A percentile compares a stretch with the other conserved stretches of the same genome.
phyloP scores from a whole-genome alignment of 2,329 filamentous ascomycete species.

The Gremmenia infestans region DNA sequence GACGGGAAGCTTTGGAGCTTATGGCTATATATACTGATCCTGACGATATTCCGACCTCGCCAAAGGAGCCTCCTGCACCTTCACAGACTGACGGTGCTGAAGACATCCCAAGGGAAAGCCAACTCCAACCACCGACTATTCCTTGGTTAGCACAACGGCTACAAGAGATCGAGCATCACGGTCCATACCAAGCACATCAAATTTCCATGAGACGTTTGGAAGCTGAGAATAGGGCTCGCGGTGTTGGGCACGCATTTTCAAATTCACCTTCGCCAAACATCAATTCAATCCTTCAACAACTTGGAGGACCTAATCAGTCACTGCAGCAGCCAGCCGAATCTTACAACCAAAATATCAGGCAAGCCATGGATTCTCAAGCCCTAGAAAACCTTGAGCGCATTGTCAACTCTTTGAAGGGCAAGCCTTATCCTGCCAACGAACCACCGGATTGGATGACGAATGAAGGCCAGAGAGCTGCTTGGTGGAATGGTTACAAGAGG shows the following conservation, averaged over 20 bases:
- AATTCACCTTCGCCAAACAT: slow-evolving; percentile 9
- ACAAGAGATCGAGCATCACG: slow-evolving; percentile 27
- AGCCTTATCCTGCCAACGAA: slow-evolving; percentile 45
- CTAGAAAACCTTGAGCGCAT: slow-evolving; percentile 21
- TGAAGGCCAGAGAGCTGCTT: slow-evolving; percentile 44
- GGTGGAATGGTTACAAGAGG: slow-evolving; percentile 45
- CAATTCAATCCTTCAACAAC: slow-evolving; percentile 16
- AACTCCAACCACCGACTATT: slow-evolving; percentile 22
- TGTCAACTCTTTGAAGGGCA: slow-evolving; percentile 37
- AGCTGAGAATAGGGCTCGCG: slow-evolving; percentile 5
- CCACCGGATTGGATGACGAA: slow-evolving; percentile 49
- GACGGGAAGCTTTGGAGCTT: slow-evolving; percentile 54
- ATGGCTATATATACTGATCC: slow-evolving; percentile 42
- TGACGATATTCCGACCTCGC: slow-evolving; percentile 30
- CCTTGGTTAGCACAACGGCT: slow-evolving; percentile 28
- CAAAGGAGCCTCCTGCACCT: slow-evolving; percentile 27
- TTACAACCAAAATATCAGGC: neutral
- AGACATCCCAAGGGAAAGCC: slow-evolving; percentile 7
- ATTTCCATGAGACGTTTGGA: slow-evolving; percentile 19
- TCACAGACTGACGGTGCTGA: slow-evolving; percentile 9
- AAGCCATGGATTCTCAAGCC: slow-evolving; percentile 15
- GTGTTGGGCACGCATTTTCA: neutral
- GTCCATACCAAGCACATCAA: slow-evolving; percentile 23
- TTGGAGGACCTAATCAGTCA: slow-evolving; percentile 5
- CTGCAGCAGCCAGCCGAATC: slow-evolving; percentile 1